phyloP scores from a whole-genome alignment of 1,284 basidiomycete species.

The Rhodotorula sp. region DNA sequence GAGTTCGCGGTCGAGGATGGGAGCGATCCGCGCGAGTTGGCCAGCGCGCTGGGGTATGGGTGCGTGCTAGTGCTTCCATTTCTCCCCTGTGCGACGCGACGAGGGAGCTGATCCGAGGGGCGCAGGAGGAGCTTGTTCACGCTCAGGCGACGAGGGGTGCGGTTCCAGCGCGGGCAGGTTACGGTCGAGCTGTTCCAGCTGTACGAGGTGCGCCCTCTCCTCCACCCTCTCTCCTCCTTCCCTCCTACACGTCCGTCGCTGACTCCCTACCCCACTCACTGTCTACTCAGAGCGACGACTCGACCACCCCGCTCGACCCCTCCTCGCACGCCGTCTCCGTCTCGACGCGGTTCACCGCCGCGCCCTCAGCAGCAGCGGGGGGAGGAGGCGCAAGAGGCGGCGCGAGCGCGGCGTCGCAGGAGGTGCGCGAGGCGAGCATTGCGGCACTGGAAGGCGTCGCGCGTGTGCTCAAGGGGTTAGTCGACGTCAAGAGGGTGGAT shows the following conservation, averaged over 20 bases:
- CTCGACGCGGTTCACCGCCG: constrained; percentile 13
- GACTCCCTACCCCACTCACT: background rate
- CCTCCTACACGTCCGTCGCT: too few relatives aligned
- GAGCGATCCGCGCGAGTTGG: constrained; percentile 15
- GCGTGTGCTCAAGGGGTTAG: constrained; percentile 24
- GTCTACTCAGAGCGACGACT: background rate
- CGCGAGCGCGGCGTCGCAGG: constrained; percentile 13
- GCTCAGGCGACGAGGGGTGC: constrained; percentile 11
- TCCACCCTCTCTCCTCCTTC: background rate
- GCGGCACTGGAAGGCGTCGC: constrained; percentile 16
- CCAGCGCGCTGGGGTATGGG: constrained; percentile 27
- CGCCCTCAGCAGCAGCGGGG: background rate
- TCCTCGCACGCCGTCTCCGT: constrained; percentile 15
- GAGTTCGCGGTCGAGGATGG: constrained; percentile 31
- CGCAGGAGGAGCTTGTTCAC: background rate
- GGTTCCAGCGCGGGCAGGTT: constrained; percentile 18
- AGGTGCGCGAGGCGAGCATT: constrained; percentile 16
- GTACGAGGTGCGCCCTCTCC: constrained; percentile 15
- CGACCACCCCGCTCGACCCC: constrained; percentile 17
- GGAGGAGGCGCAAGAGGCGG: background rate
- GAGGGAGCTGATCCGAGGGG: background rate
- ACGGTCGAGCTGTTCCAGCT: constrained; percentile 26
- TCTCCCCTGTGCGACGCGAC: fast-evolving
- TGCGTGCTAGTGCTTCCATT: background rate
- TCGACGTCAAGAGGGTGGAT: constrained; percentile 35